Conservation (phyloP, 352 stramenopile species). For the Phytophthora fragariaefolia region DNA sequence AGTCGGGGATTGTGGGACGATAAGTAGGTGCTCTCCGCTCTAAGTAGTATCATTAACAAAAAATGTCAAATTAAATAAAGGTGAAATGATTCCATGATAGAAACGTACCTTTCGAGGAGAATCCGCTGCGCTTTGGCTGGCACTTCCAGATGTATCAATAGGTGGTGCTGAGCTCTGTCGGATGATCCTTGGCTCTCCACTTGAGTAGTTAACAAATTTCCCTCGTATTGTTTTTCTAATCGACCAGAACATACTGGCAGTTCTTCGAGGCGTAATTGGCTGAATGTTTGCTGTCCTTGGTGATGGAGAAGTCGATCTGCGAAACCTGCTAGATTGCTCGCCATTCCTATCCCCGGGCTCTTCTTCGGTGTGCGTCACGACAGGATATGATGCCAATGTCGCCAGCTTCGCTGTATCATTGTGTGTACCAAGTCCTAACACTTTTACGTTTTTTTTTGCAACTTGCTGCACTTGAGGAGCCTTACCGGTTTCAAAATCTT, state of each 20-base stretch:
- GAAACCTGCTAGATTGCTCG: slow-evolving; percentile 15
- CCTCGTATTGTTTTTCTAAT: slow-evolving; percentile 51
- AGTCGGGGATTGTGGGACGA: slow-evolving; percentile 24
- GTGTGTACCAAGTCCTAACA: not conserved
- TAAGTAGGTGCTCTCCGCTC: slow-evolving; percentile 13
- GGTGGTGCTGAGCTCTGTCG: slow-evolving; percentile 33
- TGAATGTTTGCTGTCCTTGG: slow-evolving; percentile 24
- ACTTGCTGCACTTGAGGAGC: slow-evolving; percentile 20
- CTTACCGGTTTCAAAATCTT: slow-evolving; percentile 66
- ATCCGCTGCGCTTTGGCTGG: not conserved
- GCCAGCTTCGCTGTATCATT: slow-evolving; percentile 23
- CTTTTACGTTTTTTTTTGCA: not conserved
- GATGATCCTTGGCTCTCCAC: slow-evolving; percentile 27
- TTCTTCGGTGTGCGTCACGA: slow-evolving; percentile 22
- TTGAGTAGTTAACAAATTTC: slow-evolving; percentile 42
- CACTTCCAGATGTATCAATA: slow-evolving; percentile 14
- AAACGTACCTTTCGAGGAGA: slow-evolving; percentile 25
- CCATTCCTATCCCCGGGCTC: slow-evolving; percentile 6
- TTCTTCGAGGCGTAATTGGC: slow-evolving; percentile 34
- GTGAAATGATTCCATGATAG: not conserved
- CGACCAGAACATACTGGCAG: slow-evolving; percentile 46
- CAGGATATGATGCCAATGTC: slow-evolving; percentile 38
- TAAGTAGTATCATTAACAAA: slow-evolving; percentile 7
- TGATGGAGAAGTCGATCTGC: slow-evolving; percentile 34
- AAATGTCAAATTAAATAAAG: not conserved